Percentiles rank a stretch among this genome's conserved stretches.
Evolutionary conservation across 192 early-diverging fungal genomes (phyloP).

Genomic region (Coemansia sp.): DNA sequence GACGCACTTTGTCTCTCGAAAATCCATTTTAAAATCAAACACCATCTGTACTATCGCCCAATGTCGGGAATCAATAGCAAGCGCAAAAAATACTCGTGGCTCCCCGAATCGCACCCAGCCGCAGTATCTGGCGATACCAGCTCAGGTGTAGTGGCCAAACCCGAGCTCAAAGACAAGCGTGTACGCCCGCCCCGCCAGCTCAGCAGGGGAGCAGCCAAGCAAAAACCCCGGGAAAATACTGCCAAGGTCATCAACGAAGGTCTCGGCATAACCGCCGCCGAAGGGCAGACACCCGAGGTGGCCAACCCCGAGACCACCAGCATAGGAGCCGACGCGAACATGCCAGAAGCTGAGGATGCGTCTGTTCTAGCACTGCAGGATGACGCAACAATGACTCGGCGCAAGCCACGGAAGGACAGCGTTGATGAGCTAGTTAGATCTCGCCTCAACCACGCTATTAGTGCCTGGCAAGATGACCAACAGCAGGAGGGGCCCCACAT

Average conservation of each 20-base stretch:
- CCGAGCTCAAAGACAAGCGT: conserved; percentile 25
- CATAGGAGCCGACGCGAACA: not conserved
- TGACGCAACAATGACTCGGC: conserved; percentile 7
- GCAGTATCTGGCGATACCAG: conserved; percentile 39
- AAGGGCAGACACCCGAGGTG: not conserved
- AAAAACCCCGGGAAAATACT: conserved; percentile 7
- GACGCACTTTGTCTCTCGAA: not conserved
- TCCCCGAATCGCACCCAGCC: conserved; percentile 48
- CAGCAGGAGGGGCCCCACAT: not conserved
- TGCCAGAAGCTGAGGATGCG: not conserved
- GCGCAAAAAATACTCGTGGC: conserved; percentile 55
- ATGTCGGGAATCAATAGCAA: conserved; percentile 36
- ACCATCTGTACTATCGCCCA: not conserved
- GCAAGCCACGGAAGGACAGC: conserved; percentile 44
- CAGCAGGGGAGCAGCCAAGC: conserved; percentile 10
- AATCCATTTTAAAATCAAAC: not conserved
- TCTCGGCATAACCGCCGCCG: not conserved
- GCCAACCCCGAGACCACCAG: not conserved
- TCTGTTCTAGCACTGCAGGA: not conserved
- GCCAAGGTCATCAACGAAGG: not conserved
- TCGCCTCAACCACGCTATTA: conserved; percentile 24
- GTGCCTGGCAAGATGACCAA: conserved; percentile 13
- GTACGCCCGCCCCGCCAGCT: conserved; percentile 5
- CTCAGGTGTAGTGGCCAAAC: not conserved
- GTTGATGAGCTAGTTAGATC: conserved; percentile 52